Conservation (phyloP, 139 green algal species). For the Axilococcus clingmanii region DNA sequence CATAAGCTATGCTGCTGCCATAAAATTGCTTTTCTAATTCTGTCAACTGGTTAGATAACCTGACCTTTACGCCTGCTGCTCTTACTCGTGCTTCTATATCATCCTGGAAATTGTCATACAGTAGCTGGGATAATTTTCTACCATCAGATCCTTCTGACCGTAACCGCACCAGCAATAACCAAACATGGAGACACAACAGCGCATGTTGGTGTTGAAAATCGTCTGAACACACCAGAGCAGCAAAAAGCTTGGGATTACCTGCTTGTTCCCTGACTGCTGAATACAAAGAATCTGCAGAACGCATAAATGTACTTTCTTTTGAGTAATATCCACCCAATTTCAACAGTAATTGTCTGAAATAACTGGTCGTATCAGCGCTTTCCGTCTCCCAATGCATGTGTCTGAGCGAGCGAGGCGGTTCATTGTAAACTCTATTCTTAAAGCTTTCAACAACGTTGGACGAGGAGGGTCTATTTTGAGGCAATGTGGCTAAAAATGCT, state of each 20-base stretch:
- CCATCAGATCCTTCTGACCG: constrained; percentile 36
- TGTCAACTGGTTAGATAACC: constrained; percentile 37
- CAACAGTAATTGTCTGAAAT: background rate
- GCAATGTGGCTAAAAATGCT: too few relatives aligned
- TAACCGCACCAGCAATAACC: constrained; percentile 46
- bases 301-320: constrained; percentile 25
- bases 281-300: constrained; percentile 1
- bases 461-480: too few relatives aligned
- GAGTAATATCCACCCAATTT: constrained; percentile 34
- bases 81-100: constrained; percentile 41
- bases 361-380: background rate
- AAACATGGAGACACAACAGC: constrained; percentile 48
- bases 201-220: constrained; percentile 37
- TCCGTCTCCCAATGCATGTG: too few relatives aligned
- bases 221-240: constrained; percentile 27
- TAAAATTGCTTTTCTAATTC: constrained; percentile 58
- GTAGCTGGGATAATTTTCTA: constrained; percentile 35
- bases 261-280: background rate
- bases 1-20: constrained; percentile 41
- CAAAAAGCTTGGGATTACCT: constrained; percentile 5
- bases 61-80: constrained; percentile 38
- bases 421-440: too few relatives aligned
- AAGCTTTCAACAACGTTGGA: too few relatives aligned
- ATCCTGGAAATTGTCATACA: constrained; percentile 51
- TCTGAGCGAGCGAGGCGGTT: too few relatives aligned